These are phyloP conservation scores for Fraxinus greggii DNA, from an alignment of 305 asterid species.

Conservation along the genomic window DNA sequence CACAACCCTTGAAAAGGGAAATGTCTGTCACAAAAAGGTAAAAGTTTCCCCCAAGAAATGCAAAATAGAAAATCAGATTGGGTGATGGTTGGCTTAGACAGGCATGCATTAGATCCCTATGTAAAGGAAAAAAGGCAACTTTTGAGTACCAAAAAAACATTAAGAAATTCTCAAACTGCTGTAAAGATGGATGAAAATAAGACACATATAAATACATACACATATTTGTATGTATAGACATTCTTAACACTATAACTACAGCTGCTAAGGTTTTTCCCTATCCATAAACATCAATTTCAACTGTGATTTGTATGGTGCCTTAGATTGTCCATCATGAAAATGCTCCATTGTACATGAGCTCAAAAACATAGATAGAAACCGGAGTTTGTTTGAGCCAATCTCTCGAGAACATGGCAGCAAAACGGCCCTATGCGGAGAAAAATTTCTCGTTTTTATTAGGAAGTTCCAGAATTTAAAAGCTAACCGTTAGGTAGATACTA, in stretches of 20 bases:
- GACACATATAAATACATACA: not conserved
- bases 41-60: not conserved
- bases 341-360: not conserved
- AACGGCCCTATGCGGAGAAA: not conserved
- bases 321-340: not conserved
- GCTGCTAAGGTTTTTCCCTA: not conserved
- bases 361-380: not conserved
- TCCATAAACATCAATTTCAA: not conserved
- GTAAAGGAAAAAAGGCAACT: not conserved
- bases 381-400: not conserved
- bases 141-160: not conserved
- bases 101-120: not conserved
- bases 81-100: not conserved
- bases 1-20: not conserved
- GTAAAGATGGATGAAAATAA: not conserved
- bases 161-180: not conserved
- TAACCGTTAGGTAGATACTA: not conserved
- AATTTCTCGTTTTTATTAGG: not conserved
- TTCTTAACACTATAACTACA: not conserved
- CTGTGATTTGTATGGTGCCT: not conserved
- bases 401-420: not conserved
- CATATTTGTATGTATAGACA: not conserved
- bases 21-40: not conserved
- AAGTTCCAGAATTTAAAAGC: not conserved
- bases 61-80: not conserved